Evolutionary conservation across 345 rosid genomes (phyloP).

Genomic region (Capsella bursapastoris): DNA sequence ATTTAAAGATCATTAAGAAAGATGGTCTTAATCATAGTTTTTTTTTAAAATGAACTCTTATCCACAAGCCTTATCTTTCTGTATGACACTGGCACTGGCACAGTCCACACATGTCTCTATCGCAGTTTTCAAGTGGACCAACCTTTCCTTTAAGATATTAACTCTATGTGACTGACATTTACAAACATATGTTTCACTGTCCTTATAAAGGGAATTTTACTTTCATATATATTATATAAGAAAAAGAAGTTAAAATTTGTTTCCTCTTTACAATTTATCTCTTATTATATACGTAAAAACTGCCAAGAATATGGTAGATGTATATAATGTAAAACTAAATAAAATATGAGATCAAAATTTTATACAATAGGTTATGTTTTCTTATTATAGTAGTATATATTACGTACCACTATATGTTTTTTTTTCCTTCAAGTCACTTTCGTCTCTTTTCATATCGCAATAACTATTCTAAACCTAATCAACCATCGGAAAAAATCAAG

Average conservation of each 20-base stretch:
- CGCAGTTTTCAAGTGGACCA: conserved; percentile 33
- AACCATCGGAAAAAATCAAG: conserved; percentile 2
- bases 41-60: neutral
- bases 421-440: neutral
- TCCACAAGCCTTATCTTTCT: conserved; percentile 28
- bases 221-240: neutral
- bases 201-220: neutral
- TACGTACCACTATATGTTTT: neutral
- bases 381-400: neutral
- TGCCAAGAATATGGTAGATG: neutral
- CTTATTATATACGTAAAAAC: neutral
- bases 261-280: neutral
- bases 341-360: no score
- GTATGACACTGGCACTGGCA: neutral
- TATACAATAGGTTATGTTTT: neutral
- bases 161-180: conserved; percentile 7
- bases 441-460: neutral
- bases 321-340: neutral
- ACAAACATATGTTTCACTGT: conserved; percentile 10
- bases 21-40: neutral
- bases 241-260: neutral
- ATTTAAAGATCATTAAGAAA: neutral
- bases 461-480: neutral
- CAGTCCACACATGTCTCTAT: conserved; percentile 34
- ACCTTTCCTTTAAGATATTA: conserved; percentile 3